These are phyloP conservation scores for Graphium sp. DNA, from an alignment of 2,329 filamentous ascomycete genomes.

Conservation along the genomic window DNA sequence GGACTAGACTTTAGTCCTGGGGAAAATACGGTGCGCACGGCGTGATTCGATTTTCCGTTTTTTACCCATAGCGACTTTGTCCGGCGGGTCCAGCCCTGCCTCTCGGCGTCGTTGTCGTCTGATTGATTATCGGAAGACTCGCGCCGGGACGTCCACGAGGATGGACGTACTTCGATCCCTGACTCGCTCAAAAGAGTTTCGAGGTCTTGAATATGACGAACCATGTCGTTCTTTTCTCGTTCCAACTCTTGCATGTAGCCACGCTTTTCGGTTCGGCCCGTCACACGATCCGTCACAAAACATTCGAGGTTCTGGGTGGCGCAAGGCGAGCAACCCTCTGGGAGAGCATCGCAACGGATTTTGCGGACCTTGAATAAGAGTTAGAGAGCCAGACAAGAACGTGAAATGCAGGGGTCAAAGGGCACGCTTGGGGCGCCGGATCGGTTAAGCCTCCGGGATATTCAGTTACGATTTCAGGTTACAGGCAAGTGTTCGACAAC, in stretches of 20 bases:
- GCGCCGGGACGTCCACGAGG: constrained; percentile 2
- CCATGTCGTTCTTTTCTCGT: constrained; percentile 50
- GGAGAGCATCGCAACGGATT: constrained; percentile 69
- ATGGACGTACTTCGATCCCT: constrained; percentile 35
- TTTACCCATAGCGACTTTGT: too few relatives aligned
- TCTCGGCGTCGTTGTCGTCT: constrained; percentile 13
- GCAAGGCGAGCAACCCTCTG: constrained; percentile 72
- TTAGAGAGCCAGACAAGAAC: constrained; percentile 8
- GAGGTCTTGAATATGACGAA: constrained; percentile 49
- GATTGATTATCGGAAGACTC: too few relatives aligned
- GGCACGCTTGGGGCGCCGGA: constrained; percentile 6
- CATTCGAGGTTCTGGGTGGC: constrained; percentile 60
- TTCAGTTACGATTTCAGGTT: not conserved
- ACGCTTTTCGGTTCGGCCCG: constrained; percentile 60
- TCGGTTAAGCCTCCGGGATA: not conserved
- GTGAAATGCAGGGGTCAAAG: constrained; percentile 1
- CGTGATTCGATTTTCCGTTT: too few relatives aligned
- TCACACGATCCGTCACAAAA: constrained; percentile 75
- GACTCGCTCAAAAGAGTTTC: constrained; percentile 46
- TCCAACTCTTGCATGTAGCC: constrained; percentile 68
- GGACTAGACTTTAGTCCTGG: constrained; percentile 21
- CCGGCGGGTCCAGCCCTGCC: constrained; percentile 8
- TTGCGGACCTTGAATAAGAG: constrained; percentile 47
- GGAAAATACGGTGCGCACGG: constrained; percentile 12
- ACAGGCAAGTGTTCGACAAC: too few relatives aligned